Base-by-base conservation (phyloP, 495 filamentous ascomycete genomes). In the Penicillium chermesinum region DNA sequence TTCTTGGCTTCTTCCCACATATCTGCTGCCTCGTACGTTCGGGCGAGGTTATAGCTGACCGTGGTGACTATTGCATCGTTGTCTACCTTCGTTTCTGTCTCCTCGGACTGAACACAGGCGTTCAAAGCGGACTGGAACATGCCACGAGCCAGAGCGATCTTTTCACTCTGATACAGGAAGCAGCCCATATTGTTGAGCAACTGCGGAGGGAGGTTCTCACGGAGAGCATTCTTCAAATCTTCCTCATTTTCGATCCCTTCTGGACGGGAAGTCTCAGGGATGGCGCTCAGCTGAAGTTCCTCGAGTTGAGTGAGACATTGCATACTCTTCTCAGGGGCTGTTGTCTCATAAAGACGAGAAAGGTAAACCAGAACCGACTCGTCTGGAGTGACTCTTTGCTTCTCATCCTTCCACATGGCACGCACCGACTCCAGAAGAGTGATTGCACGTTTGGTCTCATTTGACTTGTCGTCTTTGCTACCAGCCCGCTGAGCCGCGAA, bases 111-210 rank as follows among this genome's bases (percentile, higher is more conserved):
- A 15, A 89, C 79, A 59, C 91, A 95, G n/a, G 89, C 83, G 49
- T 83, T 86, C 22, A 97, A 72, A 0, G 90, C 93, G 1, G 84
- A 79, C 62, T 98, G 87, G 64, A 96, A 97, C 61, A 91, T 75
- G 37, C 88, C 81, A 48, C 86, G 83, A n/a, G 94, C 91, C 39
- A 79, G 71, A 16, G 83, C 79, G 50, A 87, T 84, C 55, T 88
- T 89, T 55, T 94, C 94, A 0, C 79, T 73, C 55, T 94, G 88
- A 54, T 87, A 97, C 51, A 94, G 78, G 71, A 97, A 95, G 63
- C 88, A 93, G 2, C 88, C 93, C 64, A 98, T 94, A 59, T 98
- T 97, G 73, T 96, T 97, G 35, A 96, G 80, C 1, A 98, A 74
- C 63, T 96, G 90, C 1, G 94, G 89, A 3, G 90, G 86, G 0